Evolutionary conservation across 2,329 filamentous ascomycete species (phyloP).

Genomic region (Trichoderma citrinoviride): DNA sequence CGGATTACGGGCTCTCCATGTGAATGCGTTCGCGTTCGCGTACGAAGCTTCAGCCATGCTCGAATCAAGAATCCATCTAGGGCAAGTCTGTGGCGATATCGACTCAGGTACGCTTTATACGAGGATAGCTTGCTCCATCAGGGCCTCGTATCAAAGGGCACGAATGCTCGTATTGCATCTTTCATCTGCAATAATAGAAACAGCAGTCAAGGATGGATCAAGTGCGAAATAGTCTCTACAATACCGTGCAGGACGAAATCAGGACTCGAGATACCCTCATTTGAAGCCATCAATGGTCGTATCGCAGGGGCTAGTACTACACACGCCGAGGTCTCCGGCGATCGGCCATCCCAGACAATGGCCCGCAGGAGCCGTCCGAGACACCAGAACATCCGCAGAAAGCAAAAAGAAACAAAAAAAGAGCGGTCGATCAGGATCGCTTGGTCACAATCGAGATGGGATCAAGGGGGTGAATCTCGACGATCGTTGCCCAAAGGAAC

Average conservation of each 20-base stretch:
- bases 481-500: conserved; percentile 10
- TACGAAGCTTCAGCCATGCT: not conserved
- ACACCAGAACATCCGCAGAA: not conserved
- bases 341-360: conserved; percentile 4
- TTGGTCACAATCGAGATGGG: conserved; percentile 5
- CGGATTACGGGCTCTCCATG: not conserved
- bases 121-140: not conserved
- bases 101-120: not conserved
- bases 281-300: too few species aligned
- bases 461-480: conserved; percentile 9
- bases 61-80: not conserved
- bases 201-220: not conserved
- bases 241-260: too few species aligned
- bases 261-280: not conserved
- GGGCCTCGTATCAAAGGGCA: not conserved
- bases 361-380: not conserved
- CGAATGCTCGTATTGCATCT: not conserved
- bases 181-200: not conserved
- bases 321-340: not conserved
- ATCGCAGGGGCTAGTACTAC: too few species aligned
- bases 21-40: not conserved
- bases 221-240: not conserved
- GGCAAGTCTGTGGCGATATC: not conserved
- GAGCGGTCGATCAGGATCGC: conserved; percentile 18
- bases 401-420: not conserved